These are phyloP conservation scores for Epichloe sibirici DNA, from an alignment of 2,329 filamentous ascomycete genomes.

Conservation along the genomic window DNA sequence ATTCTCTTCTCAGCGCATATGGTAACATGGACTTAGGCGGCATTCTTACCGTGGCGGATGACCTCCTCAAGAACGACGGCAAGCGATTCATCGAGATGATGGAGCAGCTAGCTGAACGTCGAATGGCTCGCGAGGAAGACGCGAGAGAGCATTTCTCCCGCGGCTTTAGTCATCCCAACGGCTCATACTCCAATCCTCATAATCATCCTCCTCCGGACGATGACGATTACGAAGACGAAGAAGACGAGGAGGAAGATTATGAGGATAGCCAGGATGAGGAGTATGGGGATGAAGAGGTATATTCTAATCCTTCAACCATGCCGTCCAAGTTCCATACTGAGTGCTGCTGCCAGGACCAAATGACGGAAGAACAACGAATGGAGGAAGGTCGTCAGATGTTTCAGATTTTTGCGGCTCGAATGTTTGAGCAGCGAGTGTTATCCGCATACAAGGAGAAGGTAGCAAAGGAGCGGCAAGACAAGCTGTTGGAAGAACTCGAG, in stretches of 20 bases:
- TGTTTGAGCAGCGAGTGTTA: conserved; percentile 96
- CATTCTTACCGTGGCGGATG: conserved; percentile 96
- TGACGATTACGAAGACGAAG: conserved; percentile 60
- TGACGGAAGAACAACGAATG: conserved; percentile 98
- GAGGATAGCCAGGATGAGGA: conserved; percentile 52
- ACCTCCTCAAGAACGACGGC: conserved; percentile 95
- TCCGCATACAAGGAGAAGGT: conserved; percentile 98
- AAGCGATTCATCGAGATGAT: conserved; percentile 99
- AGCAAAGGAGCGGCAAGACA: conserved; percentile 78
- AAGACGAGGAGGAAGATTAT: conserved; percentile 49
- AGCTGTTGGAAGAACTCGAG: conserved; percentile 80
- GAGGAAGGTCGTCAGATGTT: conserved; percentile 98
- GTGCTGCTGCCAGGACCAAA: conserved; percentile 60
- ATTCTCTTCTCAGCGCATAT: conserved; percentile 31
- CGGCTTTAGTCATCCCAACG: conserved; percentile 48
- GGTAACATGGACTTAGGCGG: conserved; percentile 58
- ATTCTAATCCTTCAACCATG: conserved; percentile 29
- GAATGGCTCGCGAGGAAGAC: conserved; percentile 94
- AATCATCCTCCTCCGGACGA: conserved; percentile 68
- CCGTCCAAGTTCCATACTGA: conserved; percentile 29
- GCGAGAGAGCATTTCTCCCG: conserved; percentile 51
- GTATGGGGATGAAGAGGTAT: conserved; percentile 71
- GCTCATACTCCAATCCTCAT: conserved; percentile 46
- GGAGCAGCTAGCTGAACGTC: conserved; percentile 93
- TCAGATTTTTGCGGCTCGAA: conserved; percentile 95